Percentiles rank a stretch among this genome's conserved stretches.
Conservation (phyloP, 306 rosid species). For the Prunus kanzakura region DNA sequence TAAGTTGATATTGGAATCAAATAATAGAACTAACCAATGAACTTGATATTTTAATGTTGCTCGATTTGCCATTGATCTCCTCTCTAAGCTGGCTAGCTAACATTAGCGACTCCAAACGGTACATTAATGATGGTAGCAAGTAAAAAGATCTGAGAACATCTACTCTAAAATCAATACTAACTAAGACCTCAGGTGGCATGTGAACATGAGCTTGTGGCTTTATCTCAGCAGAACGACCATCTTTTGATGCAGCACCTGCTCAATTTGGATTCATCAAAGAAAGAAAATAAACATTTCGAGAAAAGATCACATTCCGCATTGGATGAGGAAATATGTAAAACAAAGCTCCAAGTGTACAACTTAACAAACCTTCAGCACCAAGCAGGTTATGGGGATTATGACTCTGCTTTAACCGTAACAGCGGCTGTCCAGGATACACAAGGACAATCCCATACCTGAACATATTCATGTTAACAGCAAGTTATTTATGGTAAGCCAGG, state of each 20-base stretch:
- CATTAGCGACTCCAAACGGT: conserved; percentile 77
- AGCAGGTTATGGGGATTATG: conserved; percentile 95
- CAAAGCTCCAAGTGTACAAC: conserved; percentile 14
- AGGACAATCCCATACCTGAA: conserved; percentile 71
- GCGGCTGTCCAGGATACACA: conserved; percentile 61
- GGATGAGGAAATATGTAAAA: neutral
- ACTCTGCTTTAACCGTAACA: conserved; percentile 82
- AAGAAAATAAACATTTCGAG: neutral
- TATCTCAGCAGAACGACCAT: conserved; percentile 23
- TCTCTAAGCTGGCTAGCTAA: conserved; percentile 80
- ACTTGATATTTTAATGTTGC: conserved; percentile 47
- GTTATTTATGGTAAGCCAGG: neutral
- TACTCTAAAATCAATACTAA: conserved; percentile 50
- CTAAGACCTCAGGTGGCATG: conserved; percentile 83
- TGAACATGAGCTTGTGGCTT: conserved; percentile 63
- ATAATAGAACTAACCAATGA: conserved; percentile 54
- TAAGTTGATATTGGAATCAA: conserved; percentile 2
- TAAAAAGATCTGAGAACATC: conserved; percentile 62
- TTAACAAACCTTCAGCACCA: conserved; percentile 60
- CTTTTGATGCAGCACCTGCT: conserved; percentile 40
- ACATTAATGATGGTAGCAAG: conserved; percentile 79
- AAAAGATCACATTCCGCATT: neutral
- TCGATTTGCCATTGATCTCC: conserved; percentile 46
- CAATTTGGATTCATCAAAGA: neutral
- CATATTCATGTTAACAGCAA: conserved; percentile 14